A percentile compares a stretch with the other conserved stretches of the same genome.
Conservation (phyloP, 148 eudicot species). For the Rhododendron williamsianum region DNA sequence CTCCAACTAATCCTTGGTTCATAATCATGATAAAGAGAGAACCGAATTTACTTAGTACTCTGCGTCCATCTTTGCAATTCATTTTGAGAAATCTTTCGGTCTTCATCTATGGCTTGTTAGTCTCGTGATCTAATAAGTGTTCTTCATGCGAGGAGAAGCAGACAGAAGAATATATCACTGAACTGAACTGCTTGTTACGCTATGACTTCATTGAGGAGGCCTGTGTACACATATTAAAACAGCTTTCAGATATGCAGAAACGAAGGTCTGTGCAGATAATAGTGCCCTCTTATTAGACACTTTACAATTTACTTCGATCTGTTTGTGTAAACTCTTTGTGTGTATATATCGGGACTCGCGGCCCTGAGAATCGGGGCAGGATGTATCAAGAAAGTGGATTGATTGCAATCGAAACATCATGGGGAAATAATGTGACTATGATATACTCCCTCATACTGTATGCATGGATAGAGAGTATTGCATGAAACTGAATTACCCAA, state of each 20-base stretch:
- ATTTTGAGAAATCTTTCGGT: not conserved
- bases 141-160: conserved; percentile 38
- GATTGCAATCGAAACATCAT: not conserved
- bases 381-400: not conserved
- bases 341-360: not conserved
- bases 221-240: conserved; percentile 67
- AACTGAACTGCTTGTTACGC: conserved; percentile 51
- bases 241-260: conserved; percentile 80
- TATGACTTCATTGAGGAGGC: conserved; percentile 82
- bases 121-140: conserved; percentile 11
- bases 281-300: not conserved
- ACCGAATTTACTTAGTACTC: not conserved
- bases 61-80: not conserved
- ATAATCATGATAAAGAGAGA: not conserved
- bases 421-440: not conserved
- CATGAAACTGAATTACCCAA: not conserved
- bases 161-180: conserved; percentile 77
- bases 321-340: not conserved
- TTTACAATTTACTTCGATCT: not conserved
- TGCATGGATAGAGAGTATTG: not conserved
- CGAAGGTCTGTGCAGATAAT: conserved; percentile 44
- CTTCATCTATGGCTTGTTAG: not conserved
- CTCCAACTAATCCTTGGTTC: not conserved
- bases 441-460: not conserved
- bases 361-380: not conserved